Conservation (phyloP, 1,139 yeast genomes). For the Pichia sp. region DNA sequence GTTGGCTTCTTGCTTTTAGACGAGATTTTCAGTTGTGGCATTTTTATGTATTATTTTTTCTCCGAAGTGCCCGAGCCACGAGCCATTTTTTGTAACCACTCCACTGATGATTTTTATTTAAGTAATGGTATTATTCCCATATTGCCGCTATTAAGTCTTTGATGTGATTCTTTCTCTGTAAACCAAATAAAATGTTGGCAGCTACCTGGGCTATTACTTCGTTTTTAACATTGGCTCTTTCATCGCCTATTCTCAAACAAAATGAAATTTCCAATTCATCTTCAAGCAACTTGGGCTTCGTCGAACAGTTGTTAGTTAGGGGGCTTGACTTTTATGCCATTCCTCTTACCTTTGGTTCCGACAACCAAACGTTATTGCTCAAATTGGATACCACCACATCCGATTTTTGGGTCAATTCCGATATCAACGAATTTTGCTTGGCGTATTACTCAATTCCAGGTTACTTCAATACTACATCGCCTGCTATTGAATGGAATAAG, state of each 20-base stretch:
- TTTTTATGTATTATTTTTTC: too few species aligned
- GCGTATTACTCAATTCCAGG: slow-evolving; percentile 9
- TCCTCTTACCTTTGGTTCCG: slow-evolving; percentile 10
- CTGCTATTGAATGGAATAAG: slow-evolving; percentile 3
- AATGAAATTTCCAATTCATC: neutral
- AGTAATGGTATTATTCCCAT: too few species aligned
- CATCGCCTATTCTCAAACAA: slow-evolving; percentile 1
- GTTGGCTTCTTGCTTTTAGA: too few species aligned
- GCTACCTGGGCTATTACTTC: neutral
- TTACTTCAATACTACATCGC: slow-evolving; percentile 1
- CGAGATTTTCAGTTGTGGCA: too few species aligned
- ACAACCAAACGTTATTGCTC: slow-evolving; percentile 9
- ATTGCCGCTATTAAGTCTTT: too few species aligned
- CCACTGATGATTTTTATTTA: too few species aligned
- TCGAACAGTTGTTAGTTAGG: neutral
- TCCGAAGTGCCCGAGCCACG: too few species aligned
- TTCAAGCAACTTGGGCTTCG: neutral
- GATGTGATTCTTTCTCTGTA: too few species aligned
- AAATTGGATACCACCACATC: slow-evolving; percentile 12
- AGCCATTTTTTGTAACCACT: too few species aligned
- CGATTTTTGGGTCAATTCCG: slow-evolving; percentile 13
- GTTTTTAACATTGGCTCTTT: neutral
- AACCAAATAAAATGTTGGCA: slow-evolving; percentile 1
- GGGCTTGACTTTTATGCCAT: slow-evolving; percentile 8
- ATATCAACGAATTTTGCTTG: slow-evolving; percentile 10